These are phyloP conservation scores for Phoenix roebelenii DNA, from an alignment of 176 grass and related monocot species.

Conservation along the genomic window DNA sequence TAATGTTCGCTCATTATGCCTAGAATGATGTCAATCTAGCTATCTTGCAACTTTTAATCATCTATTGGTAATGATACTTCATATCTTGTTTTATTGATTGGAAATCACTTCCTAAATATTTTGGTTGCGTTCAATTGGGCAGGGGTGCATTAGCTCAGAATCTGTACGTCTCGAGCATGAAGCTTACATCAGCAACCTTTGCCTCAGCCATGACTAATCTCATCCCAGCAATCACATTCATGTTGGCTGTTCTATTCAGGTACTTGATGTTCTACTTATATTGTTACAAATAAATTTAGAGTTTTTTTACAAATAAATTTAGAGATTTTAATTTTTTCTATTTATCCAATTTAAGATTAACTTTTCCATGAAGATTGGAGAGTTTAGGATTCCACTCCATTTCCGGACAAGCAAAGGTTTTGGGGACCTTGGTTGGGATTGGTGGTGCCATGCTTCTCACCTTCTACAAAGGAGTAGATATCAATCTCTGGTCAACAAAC, in stretches of 20 bases:
- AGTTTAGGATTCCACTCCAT: constrained; percentile 23
- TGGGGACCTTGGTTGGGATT: constrained; percentile 61
- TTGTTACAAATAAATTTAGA: too few species aligned
- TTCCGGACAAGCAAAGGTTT: constrained; percentile 57
- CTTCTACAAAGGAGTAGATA: constrained; percentile 64
- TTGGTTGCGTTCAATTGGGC: not conserved
- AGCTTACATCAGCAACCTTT: constrained; percentile 69
- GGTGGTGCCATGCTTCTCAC: constrained; percentile 88
- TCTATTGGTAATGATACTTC: too few species aligned
- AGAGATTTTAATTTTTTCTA: not conserved
- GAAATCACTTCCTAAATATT: too few species aligned
- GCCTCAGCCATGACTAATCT: constrained; percentile 80
- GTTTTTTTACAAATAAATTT: too few species aligned
- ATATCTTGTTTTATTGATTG: too few species aligned
- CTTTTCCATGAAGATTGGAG: constrained; percentile 36
- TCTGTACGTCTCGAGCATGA: constrained; percentile 66
- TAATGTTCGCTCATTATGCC: too few species aligned
- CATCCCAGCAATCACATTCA: constrained; percentile 61
- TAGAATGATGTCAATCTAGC: too few species aligned
- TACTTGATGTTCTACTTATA: not conserved
- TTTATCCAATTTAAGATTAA: not conserved
- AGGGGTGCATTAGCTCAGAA: constrained; percentile 76
- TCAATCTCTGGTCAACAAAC: constrained; percentile 39
- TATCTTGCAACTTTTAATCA: too few species aligned
- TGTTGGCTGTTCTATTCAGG: constrained; percentile 62